phyloP scores from a whole-genome alignment of 495 filamentous ascomycete genomes.

The Tuber melanosporum region DNA sequence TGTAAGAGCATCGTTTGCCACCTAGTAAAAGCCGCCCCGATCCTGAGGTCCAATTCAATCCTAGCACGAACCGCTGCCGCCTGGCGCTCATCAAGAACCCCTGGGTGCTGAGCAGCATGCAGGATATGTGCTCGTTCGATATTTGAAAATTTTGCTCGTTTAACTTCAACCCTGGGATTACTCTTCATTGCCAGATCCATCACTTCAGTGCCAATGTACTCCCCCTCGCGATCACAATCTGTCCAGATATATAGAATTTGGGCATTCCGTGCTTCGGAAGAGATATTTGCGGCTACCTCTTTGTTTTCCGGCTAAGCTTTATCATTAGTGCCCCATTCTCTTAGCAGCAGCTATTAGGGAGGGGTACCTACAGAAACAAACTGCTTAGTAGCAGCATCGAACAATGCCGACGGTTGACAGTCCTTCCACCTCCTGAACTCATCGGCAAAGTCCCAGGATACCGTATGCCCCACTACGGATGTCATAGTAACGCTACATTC shows the following conservation, averaged over 20 bases:
- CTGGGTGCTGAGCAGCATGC: constrained; percentile 67
- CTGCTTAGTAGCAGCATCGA: constrained; percentile 69
- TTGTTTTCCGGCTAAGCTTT: constrained; percentile 58
- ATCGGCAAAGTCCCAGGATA: constrained; percentile 60
- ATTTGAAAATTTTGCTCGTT: constrained; percentile 86
- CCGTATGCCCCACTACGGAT: constrained; percentile 79
- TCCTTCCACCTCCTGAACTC: constrained; percentile 71
- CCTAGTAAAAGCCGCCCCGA: constrained; percentile 88
- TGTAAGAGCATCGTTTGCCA: constrained; percentile 71
- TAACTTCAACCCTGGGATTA: constrained; percentile 69
- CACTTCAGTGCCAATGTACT: constrained; percentile 93
- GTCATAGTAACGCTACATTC: constrained; percentile 83
- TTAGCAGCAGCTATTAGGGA: background rate
- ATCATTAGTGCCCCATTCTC: background rate
- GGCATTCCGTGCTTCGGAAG: constrained; percentile 61
- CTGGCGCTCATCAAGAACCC: constrained; percentile 75
- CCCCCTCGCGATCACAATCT: constrained; percentile 95
- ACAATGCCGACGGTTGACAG: constrained; percentile 70
- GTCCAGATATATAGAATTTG: constrained; percentile 90
- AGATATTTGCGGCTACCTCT: constrained; percentile 77
- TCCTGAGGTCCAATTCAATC: constrained; percentile 86
- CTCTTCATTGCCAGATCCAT: constrained; percentile 67
- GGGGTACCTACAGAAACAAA: constrained; percentile 45
- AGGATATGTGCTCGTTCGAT: constrained; percentile 90
- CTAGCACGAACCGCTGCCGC: constrained; percentile 81